Conservation (phyloP, 108 stramenopile species). For the Cyclostephanos tholiformis region DNA sequence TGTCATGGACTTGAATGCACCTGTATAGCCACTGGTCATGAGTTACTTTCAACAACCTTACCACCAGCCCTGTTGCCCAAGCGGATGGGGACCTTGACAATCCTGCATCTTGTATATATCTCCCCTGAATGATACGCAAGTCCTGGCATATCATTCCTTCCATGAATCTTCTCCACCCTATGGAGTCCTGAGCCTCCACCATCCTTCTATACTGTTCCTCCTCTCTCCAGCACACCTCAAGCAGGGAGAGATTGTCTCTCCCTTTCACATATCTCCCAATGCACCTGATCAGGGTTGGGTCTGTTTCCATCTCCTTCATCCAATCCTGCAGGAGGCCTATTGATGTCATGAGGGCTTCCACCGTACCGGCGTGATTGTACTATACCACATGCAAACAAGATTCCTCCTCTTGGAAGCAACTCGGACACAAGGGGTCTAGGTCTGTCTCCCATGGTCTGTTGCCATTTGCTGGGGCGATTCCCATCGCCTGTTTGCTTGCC, state of each 20-base stretch:
- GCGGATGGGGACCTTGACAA: too few species aligned
- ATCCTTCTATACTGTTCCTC: neutral
- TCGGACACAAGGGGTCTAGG: neutral
- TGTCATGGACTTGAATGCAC: neutral
- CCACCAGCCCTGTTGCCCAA: neutral
- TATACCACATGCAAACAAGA: neutral
- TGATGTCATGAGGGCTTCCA: neutral
- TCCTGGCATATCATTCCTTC: too few species aligned
- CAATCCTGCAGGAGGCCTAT: neutral
- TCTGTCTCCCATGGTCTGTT: too few species aligned
- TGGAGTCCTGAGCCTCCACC: too few species aligned
- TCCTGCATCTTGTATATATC: too few species aligned
- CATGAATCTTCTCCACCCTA: too few species aligned
- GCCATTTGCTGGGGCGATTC: too few species aligned
- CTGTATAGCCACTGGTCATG: neutral
- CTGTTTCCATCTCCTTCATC: neutral
- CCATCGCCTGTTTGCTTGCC: too few species aligned
- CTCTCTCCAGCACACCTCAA: too few species aligned
- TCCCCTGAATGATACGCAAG: too few species aligned
- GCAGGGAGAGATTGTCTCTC: neutral
- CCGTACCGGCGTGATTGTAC: neutral
- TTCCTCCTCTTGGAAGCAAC: neutral
- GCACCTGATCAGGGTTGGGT: neutral
- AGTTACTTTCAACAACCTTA: neutral
- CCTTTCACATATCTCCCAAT: conserved; percentile 1